Base-by-base conservation (phyloP, 2,329 filamentous ascomycete genomes). In the Escovopsis sp. region DNA sequence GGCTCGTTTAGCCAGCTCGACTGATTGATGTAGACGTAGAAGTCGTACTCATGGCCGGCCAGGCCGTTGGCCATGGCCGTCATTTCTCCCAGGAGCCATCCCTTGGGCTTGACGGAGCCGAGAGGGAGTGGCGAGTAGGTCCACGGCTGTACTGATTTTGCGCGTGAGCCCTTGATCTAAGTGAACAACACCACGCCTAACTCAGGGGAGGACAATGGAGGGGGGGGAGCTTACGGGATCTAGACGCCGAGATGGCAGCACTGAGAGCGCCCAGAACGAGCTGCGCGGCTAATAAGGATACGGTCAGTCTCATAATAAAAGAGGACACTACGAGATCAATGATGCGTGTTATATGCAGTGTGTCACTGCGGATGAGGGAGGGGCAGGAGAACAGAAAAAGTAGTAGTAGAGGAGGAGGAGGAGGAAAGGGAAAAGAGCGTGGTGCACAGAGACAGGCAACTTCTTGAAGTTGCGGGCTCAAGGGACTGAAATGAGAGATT, bases 71-170 rank as follows among this genome's bases (percentile, higher is more conserved):
- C 68, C 52, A 65, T 65, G 30, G 70, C 59, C 6, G 59, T 50
- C 40, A 75, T 55, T 51, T 77, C 66, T 26, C 69, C 65, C 19
- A 59, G 54, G 6, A 77, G 59, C 67, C 73, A 77, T 44, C 72
- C 72, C 8, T 53, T 47, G 0, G 73, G 63, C 39, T 61, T 66
- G 39, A 75, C 63, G 4, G 65, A 58, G n/a, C 70, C 70, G 12
- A 75, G 55, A 0, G 69, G 60, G 2, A 73, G 51, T 3, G 51
- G 48, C 3, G 48, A 19, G 35, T 46, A 51, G 1, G 19, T 26
- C 51, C 49, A 53, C 44, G 51, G 51, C 39, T 48, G 44, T 18
- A 53, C 51, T 52, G 26, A 28, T 26, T 8, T 26, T 26, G 23
- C 28, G n/a, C 37, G 26, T 36, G 19, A 33, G 33, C 15, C 26